phyloP scores from a whole-genome alignment of 176 grass and related monocot genomes.

The Olyra latifolia region DNA sequence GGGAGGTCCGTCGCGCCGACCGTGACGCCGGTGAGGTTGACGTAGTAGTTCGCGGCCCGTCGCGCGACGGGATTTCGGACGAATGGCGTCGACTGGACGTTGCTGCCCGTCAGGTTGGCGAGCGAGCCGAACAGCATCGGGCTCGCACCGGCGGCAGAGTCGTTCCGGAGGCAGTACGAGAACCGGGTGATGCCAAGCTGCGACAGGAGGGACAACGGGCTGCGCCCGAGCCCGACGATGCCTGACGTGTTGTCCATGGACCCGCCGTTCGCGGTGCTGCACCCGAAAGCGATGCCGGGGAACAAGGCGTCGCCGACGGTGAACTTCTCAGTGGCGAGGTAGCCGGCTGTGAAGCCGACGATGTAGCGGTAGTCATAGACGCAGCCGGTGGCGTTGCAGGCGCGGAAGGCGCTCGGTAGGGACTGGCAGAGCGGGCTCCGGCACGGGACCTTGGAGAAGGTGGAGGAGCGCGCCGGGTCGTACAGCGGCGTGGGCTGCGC shows the following conservation, averaged over 20 bases:
- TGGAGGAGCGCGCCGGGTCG: constrained; percentile 45
- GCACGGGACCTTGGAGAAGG: constrained; percentile 44
- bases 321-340: constrained; percentile 43
- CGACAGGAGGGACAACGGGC: constrained; percentile 47
- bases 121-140: constrained; percentile 51
- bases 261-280: constrained; percentile 49
- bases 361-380: constrained; percentile 48
- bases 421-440: constrained; percentile 2
- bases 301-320: constrained; percentile 23
- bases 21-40: constrained; percentile 57
- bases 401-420: neutral
- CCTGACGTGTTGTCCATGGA: constrained; percentile 40
- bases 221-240: constrained; percentile 42
- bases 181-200: constrained; percentile 53
- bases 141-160: constrained; percentile 23
- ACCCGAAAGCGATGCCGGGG: constrained; percentile 43
- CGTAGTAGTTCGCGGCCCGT: constrained; percentile 48
- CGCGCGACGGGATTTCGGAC: constrained; percentile 27
- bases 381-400: constrained; percentile 45
- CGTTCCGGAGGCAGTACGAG: constrained; percentile 61
- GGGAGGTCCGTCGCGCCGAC: constrained; percentile 35
- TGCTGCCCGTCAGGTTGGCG: constrained; percentile 32
- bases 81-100: constrained; percentile 46
- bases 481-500: constrained; percentile 44
- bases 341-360: constrained; percentile 36